Percentiles rank a stretch among this genome's conserved stretches.
phyloP scores from a whole-genome alignment of 352 stramenopile species.

The Peronospora belbahrii region DNA sequence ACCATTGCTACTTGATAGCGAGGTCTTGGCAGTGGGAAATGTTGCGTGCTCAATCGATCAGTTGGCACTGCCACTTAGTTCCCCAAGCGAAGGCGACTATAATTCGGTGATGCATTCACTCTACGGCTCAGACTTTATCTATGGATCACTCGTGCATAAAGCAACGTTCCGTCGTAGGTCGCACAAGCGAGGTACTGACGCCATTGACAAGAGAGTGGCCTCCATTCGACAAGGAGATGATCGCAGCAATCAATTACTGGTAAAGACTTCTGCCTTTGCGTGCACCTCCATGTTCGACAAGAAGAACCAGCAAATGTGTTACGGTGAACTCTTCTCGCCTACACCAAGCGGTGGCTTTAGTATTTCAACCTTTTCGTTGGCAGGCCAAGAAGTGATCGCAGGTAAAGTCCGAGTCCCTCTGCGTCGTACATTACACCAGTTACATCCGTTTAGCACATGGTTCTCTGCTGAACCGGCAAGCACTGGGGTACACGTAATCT shows the following conservation, averaged over 20 bases:
- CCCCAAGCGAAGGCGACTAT: conserved; percentile 24
- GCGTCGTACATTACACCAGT: conserved; percentile 14
- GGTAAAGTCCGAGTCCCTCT: conserved; percentile 14
- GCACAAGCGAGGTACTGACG: not conserved
- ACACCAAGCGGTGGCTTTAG: conserved; percentile 22
- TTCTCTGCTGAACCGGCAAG: conserved; percentile 20
- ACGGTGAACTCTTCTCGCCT: conserved; percentile 26
- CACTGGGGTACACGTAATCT: conserved; percentile 18
- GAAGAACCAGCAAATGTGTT: conserved; percentile 33
- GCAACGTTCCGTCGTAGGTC: conserved; percentile 7
- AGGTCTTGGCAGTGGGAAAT: conserved; percentile 25
- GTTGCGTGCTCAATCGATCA: conserved; percentile 14
- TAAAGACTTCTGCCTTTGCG: conserved; percentile 30
- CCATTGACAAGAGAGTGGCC: not conserved
- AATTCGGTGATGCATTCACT: conserved; percentile 35
- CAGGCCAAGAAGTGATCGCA: conserved; percentile 13
- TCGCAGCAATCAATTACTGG: conserved; percentile 16
- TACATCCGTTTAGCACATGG: conserved; percentile 20
- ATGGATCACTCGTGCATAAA: conserved; percentile 34
- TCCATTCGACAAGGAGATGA: not conserved
- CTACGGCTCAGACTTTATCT: conserved; percentile 38
- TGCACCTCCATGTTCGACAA: conserved; percentile 20
- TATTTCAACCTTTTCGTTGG: conserved; percentile 21
- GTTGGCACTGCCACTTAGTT: conserved; percentile 15
- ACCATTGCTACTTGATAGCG: conserved; percentile 9